phyloP scores from a whole-genome alignment of 495 filamentous ascomycete species.

The Entonaema liquescens region DNA sequence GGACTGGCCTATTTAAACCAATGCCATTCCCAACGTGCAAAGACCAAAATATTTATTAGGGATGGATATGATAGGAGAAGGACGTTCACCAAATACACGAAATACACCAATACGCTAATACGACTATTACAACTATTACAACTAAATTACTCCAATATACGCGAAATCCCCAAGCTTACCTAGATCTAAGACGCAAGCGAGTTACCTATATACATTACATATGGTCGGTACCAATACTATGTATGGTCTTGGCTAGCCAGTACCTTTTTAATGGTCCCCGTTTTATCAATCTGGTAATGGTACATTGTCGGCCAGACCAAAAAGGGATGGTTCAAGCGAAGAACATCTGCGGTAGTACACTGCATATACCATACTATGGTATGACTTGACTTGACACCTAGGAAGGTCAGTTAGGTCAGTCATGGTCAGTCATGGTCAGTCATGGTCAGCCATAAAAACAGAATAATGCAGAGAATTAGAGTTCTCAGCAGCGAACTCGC shows the following conservation, averaged over 20 bases:
- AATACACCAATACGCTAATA: neutral
- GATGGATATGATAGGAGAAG: neutral
- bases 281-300: conserved; percentile 26
- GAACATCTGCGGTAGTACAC: conserved; percentile 4
- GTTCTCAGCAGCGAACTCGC: conserved; percentile 22
- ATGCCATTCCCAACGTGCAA: conserved; percentile 1
- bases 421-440: neutral
- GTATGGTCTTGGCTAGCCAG: conserved; percentile 32
- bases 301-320: conserved; percentile 27
- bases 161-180: neutral
- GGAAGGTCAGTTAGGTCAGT: neutral
- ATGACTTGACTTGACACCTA: neutral
- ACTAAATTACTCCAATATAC: neutral
- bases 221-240: conserved; percentile 4
- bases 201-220: neutral
- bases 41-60: neutral
- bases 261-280: conserved; percentile 20
- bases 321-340: conserved; percentile 39
- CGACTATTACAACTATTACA: neutral
- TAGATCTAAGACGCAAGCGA: conserved; percentile 1
- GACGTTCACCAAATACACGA: too few relatives aligned
- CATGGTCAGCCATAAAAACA: neutral
- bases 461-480: conserved; percentile 24
- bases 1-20: conserved; percentile 1
- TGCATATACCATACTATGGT: conserved; percentile 1